These are phyloP conservation scores for Ophiorrhiza pumila DNA, from an alignment of 257 asterid genomes.

Conservation along the genomic window DNA sequence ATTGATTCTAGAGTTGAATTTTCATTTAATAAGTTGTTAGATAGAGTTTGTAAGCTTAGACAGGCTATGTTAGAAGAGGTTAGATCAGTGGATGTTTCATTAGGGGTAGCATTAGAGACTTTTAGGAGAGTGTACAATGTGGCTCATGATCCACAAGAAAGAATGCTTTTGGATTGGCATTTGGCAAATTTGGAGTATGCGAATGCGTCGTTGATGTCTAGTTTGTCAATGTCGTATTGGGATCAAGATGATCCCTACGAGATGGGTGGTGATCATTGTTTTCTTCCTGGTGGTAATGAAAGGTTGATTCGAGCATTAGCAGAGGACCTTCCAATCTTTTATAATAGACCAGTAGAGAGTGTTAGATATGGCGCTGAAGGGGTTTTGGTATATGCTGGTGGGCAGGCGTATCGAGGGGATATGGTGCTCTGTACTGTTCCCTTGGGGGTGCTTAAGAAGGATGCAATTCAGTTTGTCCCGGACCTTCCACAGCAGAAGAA, in stretches of 20 bases:
- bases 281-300: constrained; percentile 97
- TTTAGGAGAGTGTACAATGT: constrained; percentile 76
- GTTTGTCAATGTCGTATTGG: constrained; percentile 93
- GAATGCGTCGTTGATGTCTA: constrained; percentile 88
- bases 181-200: constrained; percentile 97
- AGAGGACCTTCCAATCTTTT: constrained; percentile 84
- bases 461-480: constrained; percentile 67
- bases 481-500: constrained; percentile 83
- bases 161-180: constrained; percentile 98
- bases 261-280: constrained; percentile 99
- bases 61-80: constrained; percentile 86
- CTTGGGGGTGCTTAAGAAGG: constrained; percentile 84
- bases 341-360: constrained; percentile 53
- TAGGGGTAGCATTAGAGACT: constrained; percentile 84
- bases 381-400: constrained; percentile 74
- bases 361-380: constrained; percentile 80
- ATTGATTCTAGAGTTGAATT: constrained; percentile 81
- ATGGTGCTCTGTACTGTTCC: constrained; percentile 89
- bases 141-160: constrained; percentile 86
- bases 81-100: constrained; percentile 67
- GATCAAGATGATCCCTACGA: constrained; percentile 98
- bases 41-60: constrained; percentile 97
- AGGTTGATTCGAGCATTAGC: constrained; percentile 75
- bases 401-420: constrained; percentile 72
- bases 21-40: constrained; percentile 82